Percentiles rank a stretch among this genome's conserved stretches.
Conservation (phyloP, 352 stramenopile species). For the Phytophthora hybrid region DNA sequence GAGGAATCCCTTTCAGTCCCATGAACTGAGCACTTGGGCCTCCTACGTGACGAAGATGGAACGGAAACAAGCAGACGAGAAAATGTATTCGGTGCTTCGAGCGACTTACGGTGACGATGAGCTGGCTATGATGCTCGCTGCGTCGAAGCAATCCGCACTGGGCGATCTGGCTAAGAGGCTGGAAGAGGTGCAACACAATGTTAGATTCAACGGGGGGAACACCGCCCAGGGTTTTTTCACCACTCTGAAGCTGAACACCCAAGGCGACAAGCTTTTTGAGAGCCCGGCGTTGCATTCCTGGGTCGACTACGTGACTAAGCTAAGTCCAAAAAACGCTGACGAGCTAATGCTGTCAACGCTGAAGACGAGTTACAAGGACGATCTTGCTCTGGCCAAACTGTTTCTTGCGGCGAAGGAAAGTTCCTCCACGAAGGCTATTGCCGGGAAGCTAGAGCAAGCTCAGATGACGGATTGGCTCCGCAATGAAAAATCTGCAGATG, state of each 20-base stretch:
- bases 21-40: neutral
- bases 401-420: neutral
- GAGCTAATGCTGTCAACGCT: neutral
- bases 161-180: neutral
- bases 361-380: neutral
- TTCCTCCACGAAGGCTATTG: neutral
- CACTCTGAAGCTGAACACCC: neutral
- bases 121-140: neutral
- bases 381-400: neutral
- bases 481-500: neutral
- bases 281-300: neutral
- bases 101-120: neutral
- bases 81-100: neutral
- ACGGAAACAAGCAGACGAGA: neutral
- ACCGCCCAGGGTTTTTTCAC: too few relatives aligned
- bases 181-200: too few relatives aligned
- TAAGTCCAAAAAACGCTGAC: neutral
- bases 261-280: neutral
- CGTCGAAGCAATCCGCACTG: neutral
- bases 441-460: too few relatives aligned
- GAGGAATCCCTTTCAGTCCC: too few relatives aligned
- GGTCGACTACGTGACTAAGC: neutral
- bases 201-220: too few relatives aligned
- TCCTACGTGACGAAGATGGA: neutral
- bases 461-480: neutral